phyloP scores from a whole-genome alignment of 805 yeast genomes.

The Monosporozyma aerobia region DNA sequence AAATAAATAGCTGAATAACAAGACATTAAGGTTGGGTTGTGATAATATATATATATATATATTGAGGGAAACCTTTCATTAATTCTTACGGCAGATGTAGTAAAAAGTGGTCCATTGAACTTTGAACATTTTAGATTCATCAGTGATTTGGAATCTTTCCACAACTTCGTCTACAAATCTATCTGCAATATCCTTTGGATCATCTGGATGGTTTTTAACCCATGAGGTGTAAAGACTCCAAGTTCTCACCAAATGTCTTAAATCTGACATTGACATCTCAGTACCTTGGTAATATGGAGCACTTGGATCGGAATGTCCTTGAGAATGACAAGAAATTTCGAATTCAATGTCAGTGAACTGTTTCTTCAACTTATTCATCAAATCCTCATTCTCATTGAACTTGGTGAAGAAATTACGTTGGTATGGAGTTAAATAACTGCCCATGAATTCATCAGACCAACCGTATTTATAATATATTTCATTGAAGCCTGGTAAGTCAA shows the following conservation, averaged over 20 bases:
- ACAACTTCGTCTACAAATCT: slow-evolving; percentile 37
- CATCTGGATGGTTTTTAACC: slow-evolving; percentile 36
- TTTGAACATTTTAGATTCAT: slow-evolving; percentile 31
- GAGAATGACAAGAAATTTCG: slow-evolving; percentile 10
- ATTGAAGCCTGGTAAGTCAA: slow-evolving; percentile 41
- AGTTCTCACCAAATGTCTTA: slow-evolving; percentile 46
- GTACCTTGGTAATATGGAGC: slow-evolving; percentile 32
- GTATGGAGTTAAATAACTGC: slow-evolving; percentile 73
- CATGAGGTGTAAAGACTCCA: slow-evolving; percentile 61
- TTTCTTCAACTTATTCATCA: slow-evolving; percentile 18
- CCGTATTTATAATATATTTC: slow-evolving; percentile 45
- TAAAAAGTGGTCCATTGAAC: slow-evolving; percentile 50
- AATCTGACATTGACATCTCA: slow-evolving; percentile 33
- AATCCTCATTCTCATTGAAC: slow-evolving; percentile 8
- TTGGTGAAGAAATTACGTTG: slow-evolving; percentile 33
- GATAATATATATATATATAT: not conserved
- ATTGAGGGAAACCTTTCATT: not conserved
- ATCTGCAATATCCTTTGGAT: slow-evolving; percentile 39
- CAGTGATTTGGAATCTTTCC: slow-evolving; percentile 37
- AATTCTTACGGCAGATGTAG: slow-evolving; percentile 28
- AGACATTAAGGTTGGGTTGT: not conserved
- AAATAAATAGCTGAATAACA: not conserved
- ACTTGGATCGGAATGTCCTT: slow-evolving; percentile 5
- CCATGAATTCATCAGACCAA: slow-evolving; percentile 42
- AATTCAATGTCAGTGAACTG: slow-evolving; percentile 36